Base-by-base conservation (phyloP, 805 yeast genomes). In the Lipomyces mesembrius region DNA sequence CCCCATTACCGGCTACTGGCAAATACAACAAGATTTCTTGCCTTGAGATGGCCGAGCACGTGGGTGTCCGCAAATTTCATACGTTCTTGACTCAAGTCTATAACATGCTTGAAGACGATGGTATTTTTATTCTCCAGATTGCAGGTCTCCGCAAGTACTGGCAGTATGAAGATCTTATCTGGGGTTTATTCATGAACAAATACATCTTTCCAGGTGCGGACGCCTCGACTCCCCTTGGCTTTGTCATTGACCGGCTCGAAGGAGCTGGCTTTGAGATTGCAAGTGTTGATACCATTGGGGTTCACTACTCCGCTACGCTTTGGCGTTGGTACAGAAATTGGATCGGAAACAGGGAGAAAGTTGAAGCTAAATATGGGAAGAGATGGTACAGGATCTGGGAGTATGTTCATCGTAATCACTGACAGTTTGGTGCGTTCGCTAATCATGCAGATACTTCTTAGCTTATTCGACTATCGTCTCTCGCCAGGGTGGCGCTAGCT, bases 141-240 rank as follows among this genome's bases (percentile, higher is more conserved):
- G 93, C 97, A 61, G 97, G 97, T 63, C 81, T 92, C 75, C 87
- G 97, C 82, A 92, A 92, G 82, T 83, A 85, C 66, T 92, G 97
- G 97, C 97, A 92, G 82, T 92, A 91, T 80, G 97, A 92, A 82
- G 97, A 92, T 79, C 84, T 92, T 75, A 83, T 87, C 79, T 92
- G 97, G 97, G 97, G 97, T 74, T 83, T 92, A 77, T 92, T 92
- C 80, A 92, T 92, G 97, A 92, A 92, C 87, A 92, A 91, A 83
- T 92, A 91, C 80, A 89, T 92, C 77, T 92, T 92, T 91, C 97
- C 97, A 56, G 97, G 97, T 80, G 97, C 97, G 61, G 97, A 92
- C 81, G 97, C 97, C 59, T 91, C 96, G 6, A 92, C 97, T 65
- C 97, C 97, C 51, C 84, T 92, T 74, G 91, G 91, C 67, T 92